phyloP scores from a whole-genome alignment of 192 early-diverging fungal species.

The Piromyces sp. region DNA sequence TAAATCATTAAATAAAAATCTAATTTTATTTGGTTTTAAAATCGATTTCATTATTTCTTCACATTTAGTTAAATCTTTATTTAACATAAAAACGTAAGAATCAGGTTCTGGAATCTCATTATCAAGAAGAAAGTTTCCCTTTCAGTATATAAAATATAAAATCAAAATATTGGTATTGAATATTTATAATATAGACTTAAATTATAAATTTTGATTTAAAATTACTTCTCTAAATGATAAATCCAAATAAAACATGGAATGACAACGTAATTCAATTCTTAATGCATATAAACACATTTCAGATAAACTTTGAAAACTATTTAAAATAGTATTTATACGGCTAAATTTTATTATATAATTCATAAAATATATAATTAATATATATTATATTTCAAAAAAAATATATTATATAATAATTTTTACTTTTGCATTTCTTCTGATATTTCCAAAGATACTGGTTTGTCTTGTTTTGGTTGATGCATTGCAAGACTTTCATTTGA shows the following conservation, averaged over 20 bases:
- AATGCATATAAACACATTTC: slow-evolving; percentile 65
- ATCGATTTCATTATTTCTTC: slow-evolving; percentile 43
- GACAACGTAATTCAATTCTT: slow-evolving; percentile 65
- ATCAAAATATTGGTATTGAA: no score
- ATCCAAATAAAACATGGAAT: slow-evolving; percentile 73
- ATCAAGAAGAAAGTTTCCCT: slow-evolving; percentile 68
- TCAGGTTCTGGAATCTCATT: slow-evolving; percentile 67
- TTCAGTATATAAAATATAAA: no score
- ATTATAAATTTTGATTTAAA: no score
- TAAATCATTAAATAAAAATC: not conserved
- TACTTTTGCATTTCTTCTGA: not conserved
- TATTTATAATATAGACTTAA: no score
- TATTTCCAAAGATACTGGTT: not conserved
- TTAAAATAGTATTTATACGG: slow-evolving; percentile 29
- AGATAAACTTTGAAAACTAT: slow-evolving; percentile 53
- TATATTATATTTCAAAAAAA: no score
- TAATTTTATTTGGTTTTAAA: not conserved
- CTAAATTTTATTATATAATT: not conserved
- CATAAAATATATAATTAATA: no score
- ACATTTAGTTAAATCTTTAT: slow-evolving; percentile 52
- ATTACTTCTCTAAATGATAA: slow-evolving; percentile 69
- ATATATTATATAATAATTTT: not conserved
- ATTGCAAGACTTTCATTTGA: not conserved
- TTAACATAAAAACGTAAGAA: slow-evolving; percentile 66
- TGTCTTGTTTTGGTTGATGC: not conserved